Base-by-base conservation (phyloP, 306 rosid species). In the Prunus armeniaca region DNA sequence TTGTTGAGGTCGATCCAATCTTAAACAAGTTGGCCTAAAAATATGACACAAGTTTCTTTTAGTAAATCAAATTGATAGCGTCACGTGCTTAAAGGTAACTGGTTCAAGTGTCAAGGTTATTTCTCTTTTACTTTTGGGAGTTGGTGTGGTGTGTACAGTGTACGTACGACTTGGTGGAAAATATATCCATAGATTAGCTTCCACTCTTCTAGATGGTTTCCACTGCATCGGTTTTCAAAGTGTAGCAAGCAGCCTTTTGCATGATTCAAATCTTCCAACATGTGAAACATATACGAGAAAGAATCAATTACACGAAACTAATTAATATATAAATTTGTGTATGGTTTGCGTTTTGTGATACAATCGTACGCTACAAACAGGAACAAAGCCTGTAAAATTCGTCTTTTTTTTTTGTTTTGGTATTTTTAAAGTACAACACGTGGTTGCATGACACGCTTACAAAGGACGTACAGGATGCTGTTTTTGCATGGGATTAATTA, bases 401-500 rank as follows among this genome's bases (percentile, higher is more conserved):
- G 54, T 49, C 11, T 49, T 4, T 49, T 15, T 15, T 2, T 10
- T 49, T 5, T 49, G 54, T 15, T 13, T 47, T 11, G 22, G 13
- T 7, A 18, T 19, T 65, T 52, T 6, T 13, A 17, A 52, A 52
- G 57, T 18, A 52, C 9, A 17, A 15, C 57, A 52, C 57, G 57
- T 52, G 57, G 9, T 72, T 89, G 96, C 93, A 93, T 86, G 93
- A 86, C 98, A 83, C 97, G 80, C 55, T 84, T 88, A 80, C 77
- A 61, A 81, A 71, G 78, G 20, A 71, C 87, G 81, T 83, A 56
- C 82, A 69, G 63, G 65, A 83, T 65, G 81, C 78, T 86, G n/a
- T 90, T 32, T 25, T 81, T 95, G 95, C 95, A 90, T 92, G 96
- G 88, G 88, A 57, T 80, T 63, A 28, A 28, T 63, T 30, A 6